A percentile compares a stretch with the other conserved stretches of the same genome.
phyloP scores from a whole-genome alignment of 345 rosid genomes.

The Aethionema arabicum region DNA sequence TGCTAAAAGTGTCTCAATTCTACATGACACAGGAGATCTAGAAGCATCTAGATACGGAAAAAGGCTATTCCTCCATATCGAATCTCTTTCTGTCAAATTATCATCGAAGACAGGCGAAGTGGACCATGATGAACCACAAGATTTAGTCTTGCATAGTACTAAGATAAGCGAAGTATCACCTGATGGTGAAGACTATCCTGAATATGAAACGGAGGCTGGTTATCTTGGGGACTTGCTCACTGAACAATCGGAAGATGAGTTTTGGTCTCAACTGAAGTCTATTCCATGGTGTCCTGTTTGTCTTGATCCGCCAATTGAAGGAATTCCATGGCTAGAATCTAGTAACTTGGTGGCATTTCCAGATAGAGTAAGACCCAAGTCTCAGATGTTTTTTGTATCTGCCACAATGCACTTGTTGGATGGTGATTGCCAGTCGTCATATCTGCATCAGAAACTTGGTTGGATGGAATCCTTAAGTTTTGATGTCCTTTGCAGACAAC shows the following conservation, averaged over 20 bases:
- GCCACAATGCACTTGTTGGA: slow-evolving; percentile 71
- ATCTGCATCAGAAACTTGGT: slow-evolving; percentile 75
- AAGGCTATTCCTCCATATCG: slow-evolving; percentile 55
- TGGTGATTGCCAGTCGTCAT: slow-evolving; percentile 57
- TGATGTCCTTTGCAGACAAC: slow-evolving; percentile 59
- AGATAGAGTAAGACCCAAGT: slow-evolving; percentile 72
- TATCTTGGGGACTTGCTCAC: slow-evolving; percentile 50
- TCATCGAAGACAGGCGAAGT: slow-evolving; percentile 43
- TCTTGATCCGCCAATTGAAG: slow-evolving; percentile 63
- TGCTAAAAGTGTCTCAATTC: slow-evolving; percentile 69
- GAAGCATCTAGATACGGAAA: slow-evolving; percentile 57
- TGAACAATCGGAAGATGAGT: slow-evolving; percentile 66
- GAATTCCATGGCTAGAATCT: slow-evolving; percentile 82
- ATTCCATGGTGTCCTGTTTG: slow-evolving; percentile 86
- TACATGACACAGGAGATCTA: slow-evolving; percentile 56
- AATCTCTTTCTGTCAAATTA: slow-evolving; percentile 60
- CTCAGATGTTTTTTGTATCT: slow-evolving; percentile 82
- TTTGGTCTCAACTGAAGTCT: slow-evolving; percentile 80
- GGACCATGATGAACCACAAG: slow-evolving; percentile 38
- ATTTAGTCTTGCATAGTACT: slow-evolving; percentile 22
- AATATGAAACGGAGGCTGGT: slow-evolving; percentile 43
- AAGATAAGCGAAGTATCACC: slow-evolving; percentile 38
- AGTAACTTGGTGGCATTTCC: slow-evolving; percentile 63
- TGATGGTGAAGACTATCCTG: slow-evolving; percentile 33
- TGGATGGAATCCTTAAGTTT: slow-evolving; percentile 62